These are phyloP conservation scores for Oryza coarctata DNA, from an alignment of 176 grass and related monocot species.

Conservation along the genomic window DNA sequence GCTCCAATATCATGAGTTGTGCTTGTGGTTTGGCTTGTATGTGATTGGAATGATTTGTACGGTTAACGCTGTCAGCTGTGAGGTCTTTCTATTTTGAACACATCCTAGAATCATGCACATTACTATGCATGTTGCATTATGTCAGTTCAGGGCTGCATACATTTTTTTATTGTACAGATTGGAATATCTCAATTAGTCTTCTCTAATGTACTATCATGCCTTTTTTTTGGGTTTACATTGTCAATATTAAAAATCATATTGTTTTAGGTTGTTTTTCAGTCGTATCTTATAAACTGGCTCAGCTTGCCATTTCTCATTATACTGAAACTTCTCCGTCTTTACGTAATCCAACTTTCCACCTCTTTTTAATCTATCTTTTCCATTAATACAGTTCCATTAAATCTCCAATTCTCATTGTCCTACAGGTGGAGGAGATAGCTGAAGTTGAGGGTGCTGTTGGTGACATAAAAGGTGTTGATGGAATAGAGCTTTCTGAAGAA, in stretches of 20 bases:
- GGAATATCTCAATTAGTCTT: background rate
- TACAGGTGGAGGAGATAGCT: conserved; percentile 91
- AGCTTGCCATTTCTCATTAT: conserved; percentile 5
- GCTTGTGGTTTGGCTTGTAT: background rate
- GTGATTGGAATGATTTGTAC: background rate
- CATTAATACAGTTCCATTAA: conserved; percentile 13
- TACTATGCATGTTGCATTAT: background rate
- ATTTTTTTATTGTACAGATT: background rate
- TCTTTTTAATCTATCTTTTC: background rate
- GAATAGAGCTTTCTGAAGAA: conserved; percentile 89
- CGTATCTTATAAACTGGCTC: background rate
- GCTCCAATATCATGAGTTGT: background rate
- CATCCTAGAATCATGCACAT: background rate
- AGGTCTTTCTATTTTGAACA: background rate
- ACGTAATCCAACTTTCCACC: background rate
- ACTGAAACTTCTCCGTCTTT: background rate
- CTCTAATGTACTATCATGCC: background rate
- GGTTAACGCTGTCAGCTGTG: background rate
- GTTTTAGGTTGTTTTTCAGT: background rate
- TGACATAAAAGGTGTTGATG: conserved; percentile 65
- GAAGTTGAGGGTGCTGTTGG: conserved; percentile 68
- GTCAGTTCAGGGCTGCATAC: background rate
- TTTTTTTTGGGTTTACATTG: background rate
- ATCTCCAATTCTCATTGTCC: conserved; percentile 29
- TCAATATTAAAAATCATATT: background rate